phyloP scores from a whole-genome alignment of 768 basidiomycete species.

The Imleria badia region DNA sequence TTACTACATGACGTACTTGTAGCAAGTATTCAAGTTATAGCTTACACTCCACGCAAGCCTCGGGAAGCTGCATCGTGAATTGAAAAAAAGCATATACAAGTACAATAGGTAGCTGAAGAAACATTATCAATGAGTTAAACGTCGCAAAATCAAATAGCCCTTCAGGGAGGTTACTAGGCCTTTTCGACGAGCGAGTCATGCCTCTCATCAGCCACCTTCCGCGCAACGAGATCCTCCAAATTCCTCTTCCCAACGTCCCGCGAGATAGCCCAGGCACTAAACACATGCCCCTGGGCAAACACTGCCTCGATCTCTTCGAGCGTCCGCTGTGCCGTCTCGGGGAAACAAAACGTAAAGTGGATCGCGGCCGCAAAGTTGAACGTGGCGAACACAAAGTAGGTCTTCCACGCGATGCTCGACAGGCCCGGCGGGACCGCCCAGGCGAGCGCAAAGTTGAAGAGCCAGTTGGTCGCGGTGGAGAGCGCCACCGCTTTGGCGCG shows the following conservation, averaged over 20 bases:
- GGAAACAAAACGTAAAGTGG: slow-evolving; percentile 78
- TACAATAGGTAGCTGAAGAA: too few relatives aligned
- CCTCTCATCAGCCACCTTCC: slow-evolving; percentile 14
- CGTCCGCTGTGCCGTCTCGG: slow-evolving; percentile 70
- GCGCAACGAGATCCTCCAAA: slow-evolving; percentile 45
- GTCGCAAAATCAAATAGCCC: too few relatives aligned
- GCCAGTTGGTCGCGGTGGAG: slow-evolving; percentile 50
- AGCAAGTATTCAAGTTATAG: too few relatives aligned
- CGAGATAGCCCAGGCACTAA: slow-evolving; percentile 69
- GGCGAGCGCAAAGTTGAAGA: slow-evolving; percentile 72
- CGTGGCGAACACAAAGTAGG: slow-evolving; percentile 74
- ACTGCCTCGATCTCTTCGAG: slow-evolving; percentile 81
- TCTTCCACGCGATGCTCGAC: slow-evolving; percentile 66
- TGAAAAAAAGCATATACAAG: too few relatives aligned
- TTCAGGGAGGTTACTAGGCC: too few relatives aligned
- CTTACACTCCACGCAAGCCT: too few relatives aligned
- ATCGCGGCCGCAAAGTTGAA: slow-evolving; percentile 74
- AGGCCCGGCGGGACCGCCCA: slow-evolving; percentile 76
- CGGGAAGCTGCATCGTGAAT: too few relatives aligned
- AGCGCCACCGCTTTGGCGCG: slow-evolving; percentile 60
- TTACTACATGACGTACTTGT: too few relatives aligned
- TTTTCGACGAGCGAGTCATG: neutral
- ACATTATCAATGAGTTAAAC: too few relatives aligned
- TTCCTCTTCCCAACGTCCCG: slow-evolving; percentile 63
- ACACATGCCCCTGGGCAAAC: slow-evolving; percentile 66